Evolutionary conservation across 2,329 filamentous ascomycete species (phyloP), one percentile per base, ranked within the genome.

Genomic region (Aspergillus ustus): DNA sequence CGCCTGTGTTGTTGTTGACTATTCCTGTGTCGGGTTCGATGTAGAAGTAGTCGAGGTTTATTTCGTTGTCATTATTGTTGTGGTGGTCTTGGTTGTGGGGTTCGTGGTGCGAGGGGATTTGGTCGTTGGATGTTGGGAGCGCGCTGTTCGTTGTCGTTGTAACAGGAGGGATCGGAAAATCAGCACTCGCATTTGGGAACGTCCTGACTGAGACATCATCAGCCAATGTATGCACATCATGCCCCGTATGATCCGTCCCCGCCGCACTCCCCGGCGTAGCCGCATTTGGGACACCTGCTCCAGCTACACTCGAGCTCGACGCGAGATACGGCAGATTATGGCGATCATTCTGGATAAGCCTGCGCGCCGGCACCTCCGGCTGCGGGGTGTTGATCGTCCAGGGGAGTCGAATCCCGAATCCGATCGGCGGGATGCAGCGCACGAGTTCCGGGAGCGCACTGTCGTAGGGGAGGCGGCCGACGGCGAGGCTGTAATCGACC

Each of bases 401-500:
- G 0, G 70, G 69, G 1, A 71, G 55, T 3, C 63, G 60, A 15
- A 59, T 58, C 13, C 64, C 67, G 6, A 61, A 37, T 1, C 66
- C 66, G 48, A 67, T 66, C 1, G 57, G 52, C 5, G 66, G 61
- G 9, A 69, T 65, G 3, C 68, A 64, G 0, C 69, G 63, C 4
- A 72, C 67, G 6, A 68, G 52, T 20, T 64, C 61, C n/a, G 70
- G 70, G 19, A 72, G 60, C 2, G 58, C 63, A 11, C 48, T 59
- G 1, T 66, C 67, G n/a, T 63, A 66, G 6, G 70, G 70, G 3
- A 72, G 28, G 11, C 64, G 58, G 0, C 67, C 67, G 4, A 67
- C 59, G 0, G 67, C 46, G 4, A 72, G 59, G 20, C 65, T 69
- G 31, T 72, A 70, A 34, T 73, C 69, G 15, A 72, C 66, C 1